These are phyloP conservation scores for Centaurea solstitialis DNA, from an alignment of 129 eudicot species.

Conservation along the genomic window DNA sequence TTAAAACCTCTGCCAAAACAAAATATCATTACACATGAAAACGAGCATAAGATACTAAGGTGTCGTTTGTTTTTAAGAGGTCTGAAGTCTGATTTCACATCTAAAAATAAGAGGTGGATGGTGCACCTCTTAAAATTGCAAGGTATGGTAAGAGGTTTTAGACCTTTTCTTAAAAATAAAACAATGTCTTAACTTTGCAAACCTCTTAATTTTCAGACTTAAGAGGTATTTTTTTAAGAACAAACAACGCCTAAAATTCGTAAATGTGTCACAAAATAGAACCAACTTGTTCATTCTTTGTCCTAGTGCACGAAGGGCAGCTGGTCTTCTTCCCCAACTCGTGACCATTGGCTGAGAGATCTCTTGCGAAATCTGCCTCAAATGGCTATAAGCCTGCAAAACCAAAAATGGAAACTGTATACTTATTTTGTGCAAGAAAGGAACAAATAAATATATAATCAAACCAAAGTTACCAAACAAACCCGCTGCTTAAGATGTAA, in stretches of 20 bases:
- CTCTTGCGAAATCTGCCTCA: constrained; percentile 64
- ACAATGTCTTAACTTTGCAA: too few species aligned
- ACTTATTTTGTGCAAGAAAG: not conserved
- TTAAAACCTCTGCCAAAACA: constrained; percentile 55
- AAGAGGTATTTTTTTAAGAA: too few species aligned
- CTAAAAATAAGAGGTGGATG: too few species aligned
- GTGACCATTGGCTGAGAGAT: constrained; percentile 56
- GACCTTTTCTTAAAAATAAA: too few species aligned
- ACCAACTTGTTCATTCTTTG: constrained; percentile 65
- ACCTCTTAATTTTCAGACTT: too few species aligned
- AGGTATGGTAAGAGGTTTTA: too few species aligned
- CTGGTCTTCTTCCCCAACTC: constrained; percentile 68
- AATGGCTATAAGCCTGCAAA: constrained; percentile 60
- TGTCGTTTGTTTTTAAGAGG: too few species aligned
- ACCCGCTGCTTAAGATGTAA: too few species aligned
- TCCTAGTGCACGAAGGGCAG: constrained; percentile 67
- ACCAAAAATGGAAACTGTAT: not conserved
- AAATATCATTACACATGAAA: not conserved
- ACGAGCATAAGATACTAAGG: not conserved
- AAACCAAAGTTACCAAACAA: too few species aligned
- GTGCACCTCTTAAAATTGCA: too few species aligned
- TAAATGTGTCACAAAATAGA: not conserved
- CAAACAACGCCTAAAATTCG: too few species aligned
- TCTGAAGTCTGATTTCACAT: too few species aligned
- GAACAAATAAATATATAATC: not conserved